phyloP scores from a whole-genome alignment of 2,329 filamentous ascomycete species.

The Purpureocillium takamizusanense region DNA sequence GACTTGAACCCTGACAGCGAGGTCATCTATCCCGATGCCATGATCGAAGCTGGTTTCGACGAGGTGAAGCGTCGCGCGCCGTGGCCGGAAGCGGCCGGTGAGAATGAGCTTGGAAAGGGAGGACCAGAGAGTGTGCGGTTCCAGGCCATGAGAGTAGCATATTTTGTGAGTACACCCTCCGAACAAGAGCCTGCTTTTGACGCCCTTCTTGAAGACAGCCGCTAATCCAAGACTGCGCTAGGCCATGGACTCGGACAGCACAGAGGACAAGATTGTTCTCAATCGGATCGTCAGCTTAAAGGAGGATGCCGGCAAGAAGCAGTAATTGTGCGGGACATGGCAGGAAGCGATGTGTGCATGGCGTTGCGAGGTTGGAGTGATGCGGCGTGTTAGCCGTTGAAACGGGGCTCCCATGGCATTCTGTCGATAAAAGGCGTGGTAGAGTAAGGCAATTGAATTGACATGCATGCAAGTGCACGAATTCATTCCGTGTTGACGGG shows the following conservation, averaged over 20 bases:
- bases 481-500: too few species aligned
- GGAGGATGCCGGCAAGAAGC: conserved; percentile 66
- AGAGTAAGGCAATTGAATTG: too few species aligned
- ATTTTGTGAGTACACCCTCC: conserved; percentile 49
- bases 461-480: too few species aligned
- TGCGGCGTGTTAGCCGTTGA: too few species aligned
- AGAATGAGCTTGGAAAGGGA: conserved; percentile 50
- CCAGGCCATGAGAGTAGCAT: conserved; percentile 83
- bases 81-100: conserved; percentile 73
- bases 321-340: background rate
- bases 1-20: conserved; percentile 82
- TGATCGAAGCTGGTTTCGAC: conserved; percentile 76
- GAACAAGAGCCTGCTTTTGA: too few species aligned
- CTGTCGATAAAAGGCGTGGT: too few species aligned
- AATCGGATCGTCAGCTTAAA: conserved; percentile 91
- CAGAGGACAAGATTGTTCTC: conserved; percentile 70
- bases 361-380: too few species aligned
- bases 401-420: too few species aligned
- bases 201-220: background rate
- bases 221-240: conserved; percentile 12
- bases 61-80: conserved; percentile 66
- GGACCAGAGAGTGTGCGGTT: conserved; percentile 75
- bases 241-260: conserved; percentile 71
- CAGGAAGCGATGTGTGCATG: too few species aligned
- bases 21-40: conserved; percentile 64